Evolutionary conservation across 345 rosid genomes (phyloP).

Genomic region (Lumnitzera littorea): DNA sequence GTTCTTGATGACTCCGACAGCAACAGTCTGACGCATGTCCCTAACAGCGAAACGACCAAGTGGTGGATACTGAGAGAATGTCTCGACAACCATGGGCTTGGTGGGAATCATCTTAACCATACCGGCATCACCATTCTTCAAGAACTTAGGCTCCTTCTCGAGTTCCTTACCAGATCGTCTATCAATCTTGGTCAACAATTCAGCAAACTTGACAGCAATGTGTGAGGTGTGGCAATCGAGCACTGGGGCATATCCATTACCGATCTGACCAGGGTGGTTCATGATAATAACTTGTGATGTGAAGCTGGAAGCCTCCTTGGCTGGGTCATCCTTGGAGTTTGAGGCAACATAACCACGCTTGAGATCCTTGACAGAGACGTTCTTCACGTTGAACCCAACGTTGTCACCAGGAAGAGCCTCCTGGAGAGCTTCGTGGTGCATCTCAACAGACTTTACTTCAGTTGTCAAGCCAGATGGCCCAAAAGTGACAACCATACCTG

Average conservation of each 20-base stretch:
- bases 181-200: conserved; percentile 29
- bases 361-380: conserved; percentile 37
- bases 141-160: conserved; percentile 37
- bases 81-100: conserved; percentile 25
- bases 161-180: conserved; percentile 30
- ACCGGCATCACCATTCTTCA: conserved; percentile 34
- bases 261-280: conserved; percentile 32
- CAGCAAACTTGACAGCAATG: conserved; percentile 25
- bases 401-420: conserved; percentile 26
- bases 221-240: conserved; percentile 22
- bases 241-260: conserved; percentile 21
- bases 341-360: conserved; percentile 34
- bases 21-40: conserved; percentile 31
- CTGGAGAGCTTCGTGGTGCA: conserved; percentile 20
- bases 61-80: conserved; percentile 24
- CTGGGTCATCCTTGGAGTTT: conserved; percentile 34
- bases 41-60: conserved; percentile 32
- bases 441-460: conserved; percentile 22
- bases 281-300: conserved; percentile 29
- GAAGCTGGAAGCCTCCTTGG: conserved; percentile 28
- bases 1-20: conserved; percentile 24
- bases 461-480: conserved; percentile 49
- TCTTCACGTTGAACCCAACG: conserved; percentile 37
- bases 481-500: conserved; percentile 68
- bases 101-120: conserved; percentile 27